Percentiles rank a stretch among this genome's conserved stretches.
Evolutionary conservation across 2,329 filamentous ascomycete genomes (phyloP).

Genomic region (Uncinocarpus reesii): DNA sequence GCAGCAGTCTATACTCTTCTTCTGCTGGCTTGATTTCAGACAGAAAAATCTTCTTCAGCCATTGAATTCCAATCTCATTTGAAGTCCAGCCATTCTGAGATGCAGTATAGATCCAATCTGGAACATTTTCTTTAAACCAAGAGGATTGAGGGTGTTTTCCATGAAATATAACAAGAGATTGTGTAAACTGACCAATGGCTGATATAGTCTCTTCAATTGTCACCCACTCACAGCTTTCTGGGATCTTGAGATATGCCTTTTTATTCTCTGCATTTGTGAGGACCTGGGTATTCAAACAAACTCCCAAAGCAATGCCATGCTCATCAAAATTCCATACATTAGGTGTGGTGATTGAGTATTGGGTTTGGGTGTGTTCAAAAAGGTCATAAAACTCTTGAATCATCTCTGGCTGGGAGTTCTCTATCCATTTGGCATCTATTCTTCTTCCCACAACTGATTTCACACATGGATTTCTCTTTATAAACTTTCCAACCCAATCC

Average conservation of each 20-base stretch:
- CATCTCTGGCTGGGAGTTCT: neutral
- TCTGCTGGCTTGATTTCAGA: neutral
- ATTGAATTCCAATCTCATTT: conserved; percentile 3
- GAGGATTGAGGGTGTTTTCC: neutral
- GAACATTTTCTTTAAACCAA: neutral
- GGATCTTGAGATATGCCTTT: neutral
- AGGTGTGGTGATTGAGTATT: neutral
- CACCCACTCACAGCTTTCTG: neutral
- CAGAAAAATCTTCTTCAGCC: neutral
- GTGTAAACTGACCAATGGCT: neutral
- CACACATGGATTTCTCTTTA: neutral
- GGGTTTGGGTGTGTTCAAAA: neutral
- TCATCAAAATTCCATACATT: conserved; percentile 21
- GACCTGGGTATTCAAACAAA: conserved; percentile 13
- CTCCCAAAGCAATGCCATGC: conserved; percentile 17
- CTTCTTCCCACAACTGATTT: neutral
- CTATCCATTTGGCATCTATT: neutral
- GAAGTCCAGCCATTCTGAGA: conserved; percentile 9
- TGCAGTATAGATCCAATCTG: neutral
- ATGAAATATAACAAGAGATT: neutral
- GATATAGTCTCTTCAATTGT: neutral
- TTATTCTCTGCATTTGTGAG: conserved; percentile 16
- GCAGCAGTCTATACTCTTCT: neutral
- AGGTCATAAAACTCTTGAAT: neutral
- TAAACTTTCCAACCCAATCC: neutral